phyloP scores from a whole-genome alignment of 352 stramenopile species.

The Phytophthora melonis region DNA sequence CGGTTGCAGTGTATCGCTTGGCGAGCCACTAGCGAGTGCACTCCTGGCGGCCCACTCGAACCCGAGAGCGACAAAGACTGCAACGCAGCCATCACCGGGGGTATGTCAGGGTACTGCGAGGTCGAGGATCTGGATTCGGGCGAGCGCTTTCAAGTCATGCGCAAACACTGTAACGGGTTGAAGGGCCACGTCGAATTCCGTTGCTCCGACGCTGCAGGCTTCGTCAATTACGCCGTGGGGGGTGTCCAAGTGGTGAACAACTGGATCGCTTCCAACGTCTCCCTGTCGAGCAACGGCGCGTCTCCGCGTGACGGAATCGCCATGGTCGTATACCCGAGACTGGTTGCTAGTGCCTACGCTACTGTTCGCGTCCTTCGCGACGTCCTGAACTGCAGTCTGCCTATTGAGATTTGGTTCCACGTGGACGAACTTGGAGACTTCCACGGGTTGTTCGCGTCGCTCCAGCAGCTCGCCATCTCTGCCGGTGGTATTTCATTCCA shows the following conservation, averaged over 20 bases:
- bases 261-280: no score
- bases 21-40: no score
- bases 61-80: conserved; percentile 19
- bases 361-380: background rate
- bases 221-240: conserved; percentile 29
- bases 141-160: conserved; percentile 37
- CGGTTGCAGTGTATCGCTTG: no score
- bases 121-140: conserved; percentile 30
- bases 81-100: conserved; percentile 2
- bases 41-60: background rate
- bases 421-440: background rate
- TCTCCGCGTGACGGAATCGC: no score
- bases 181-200: conserved; percentile 31
- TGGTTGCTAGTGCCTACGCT: background rate
- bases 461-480: background rate
- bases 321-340: no score
- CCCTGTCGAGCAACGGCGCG: no score
- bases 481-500: background rate
- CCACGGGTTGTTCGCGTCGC: no score
- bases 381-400: background rate
- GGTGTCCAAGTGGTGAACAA: no score
- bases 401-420: background rate
- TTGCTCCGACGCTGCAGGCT: conserved; percentile 46
- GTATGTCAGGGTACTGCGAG: conserved; percentile 42
- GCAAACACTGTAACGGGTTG: conserved; percentile 32